Conservation (phyloP, 2,329 filamentous ascomycete species). For the Eutypella sp. region DNA sequence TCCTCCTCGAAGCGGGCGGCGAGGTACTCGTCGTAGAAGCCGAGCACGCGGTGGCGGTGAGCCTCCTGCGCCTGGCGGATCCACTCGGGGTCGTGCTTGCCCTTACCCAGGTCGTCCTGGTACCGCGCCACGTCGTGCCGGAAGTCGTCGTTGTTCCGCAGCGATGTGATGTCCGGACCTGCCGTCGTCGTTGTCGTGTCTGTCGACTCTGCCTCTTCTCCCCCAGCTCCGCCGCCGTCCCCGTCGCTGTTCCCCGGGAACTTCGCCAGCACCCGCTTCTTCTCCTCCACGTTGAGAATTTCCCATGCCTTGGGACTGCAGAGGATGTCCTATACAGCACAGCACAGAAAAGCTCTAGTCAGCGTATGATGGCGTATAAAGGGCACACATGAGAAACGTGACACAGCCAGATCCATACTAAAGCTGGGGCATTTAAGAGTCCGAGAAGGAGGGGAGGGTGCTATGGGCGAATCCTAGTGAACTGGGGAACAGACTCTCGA, state of each 20-base stretch:
- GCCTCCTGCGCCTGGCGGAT: slow-evolving; percentile 47
- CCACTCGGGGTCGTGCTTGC: slow-evolving; percentile 50
- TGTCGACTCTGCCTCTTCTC: slow-evolving; percentile 30
- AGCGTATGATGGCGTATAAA: slow-evolving; percentile 6
- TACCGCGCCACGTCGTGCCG: slow-evolving; percentile 42
- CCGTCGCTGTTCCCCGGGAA: slow-evolving; percentile 32
- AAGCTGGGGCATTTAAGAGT: too few relatives aligned
- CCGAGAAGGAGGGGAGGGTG: not conserved
- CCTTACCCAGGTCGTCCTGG: slow-evolving; percentile 39
- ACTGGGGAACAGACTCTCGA: too few relatives aligned
- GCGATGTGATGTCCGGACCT: slow-evolving; percentile 37
- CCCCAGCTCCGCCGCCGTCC: slow-evolving; percentile 28
- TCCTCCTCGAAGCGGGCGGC: slow-evolving; percentile 39
- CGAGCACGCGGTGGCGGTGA: slow-evolving; percentile 41
- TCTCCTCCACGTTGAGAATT: slow-evolving; percentile 28
- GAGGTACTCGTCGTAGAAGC: slow-evolving; percentile 46
- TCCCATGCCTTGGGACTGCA: slow-evolving; percentile 34
- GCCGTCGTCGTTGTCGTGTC: too few relatives aligned
- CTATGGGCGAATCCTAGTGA: too few relatives aligned
- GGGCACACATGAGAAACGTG: not conserved
- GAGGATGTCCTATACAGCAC: slow-evolving; percentile 28
- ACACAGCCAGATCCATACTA: not conserved
- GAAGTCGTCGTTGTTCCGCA: slow-evolving; percentile 44
- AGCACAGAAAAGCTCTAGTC: too few relatives aligned
- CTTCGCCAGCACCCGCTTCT: slow-evolving; percentile 27